Base-by-base conservation (phyloP, 23 red algal species). In the Gracilaria gracilis region DNA sequence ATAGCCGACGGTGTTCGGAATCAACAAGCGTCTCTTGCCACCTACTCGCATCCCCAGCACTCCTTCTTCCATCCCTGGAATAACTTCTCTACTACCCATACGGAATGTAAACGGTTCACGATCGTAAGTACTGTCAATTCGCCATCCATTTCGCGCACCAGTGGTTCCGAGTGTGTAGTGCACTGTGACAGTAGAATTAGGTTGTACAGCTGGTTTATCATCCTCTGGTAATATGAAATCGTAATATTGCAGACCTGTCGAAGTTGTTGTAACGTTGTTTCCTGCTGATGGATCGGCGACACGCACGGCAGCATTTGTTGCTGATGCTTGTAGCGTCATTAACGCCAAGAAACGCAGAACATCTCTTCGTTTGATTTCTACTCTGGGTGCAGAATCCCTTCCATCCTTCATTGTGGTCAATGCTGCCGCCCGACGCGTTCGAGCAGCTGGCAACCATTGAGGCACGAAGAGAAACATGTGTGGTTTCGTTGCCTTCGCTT, bases 61-160 rank as follows among this genome's bases (percentile, higher is more conserved):
- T 17, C 87, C 95, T 83, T 93, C 95, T 51, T 93, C 84, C 65
- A 96, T 66, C 1, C 95, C 95, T 27, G 80, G 16, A 36, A 96
- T 81, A 48, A 96, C 92, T 9, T 94, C 83, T 16, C 82, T 83
- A 19, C 15, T 49, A 25, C 92, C 92, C 67, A 94, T 74, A 21
- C 35, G 67, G 54, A 94, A 86, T 23, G 74, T 87, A 23, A 94
- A 83, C 3, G 92, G 82, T 29, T 61, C 83, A 21, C 84, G 67
- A 25, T 87, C 92, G 34, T 87, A 81, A 34, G 92, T 79, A 21
- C 70, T 80, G 37, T 86, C 92, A 71, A 94, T 94, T 17, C 67
- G 71, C 92, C 92, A 94, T 69, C 92, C 92, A 24, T 88, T 83
- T 23, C 92, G 92, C 14, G 84, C 83, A 14, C 83, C 92, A 15